Evolutionary conservation across 768 basidiomycete genomes (phyloP).

Genomic region (Psilocybe tampanensis): DNA sequence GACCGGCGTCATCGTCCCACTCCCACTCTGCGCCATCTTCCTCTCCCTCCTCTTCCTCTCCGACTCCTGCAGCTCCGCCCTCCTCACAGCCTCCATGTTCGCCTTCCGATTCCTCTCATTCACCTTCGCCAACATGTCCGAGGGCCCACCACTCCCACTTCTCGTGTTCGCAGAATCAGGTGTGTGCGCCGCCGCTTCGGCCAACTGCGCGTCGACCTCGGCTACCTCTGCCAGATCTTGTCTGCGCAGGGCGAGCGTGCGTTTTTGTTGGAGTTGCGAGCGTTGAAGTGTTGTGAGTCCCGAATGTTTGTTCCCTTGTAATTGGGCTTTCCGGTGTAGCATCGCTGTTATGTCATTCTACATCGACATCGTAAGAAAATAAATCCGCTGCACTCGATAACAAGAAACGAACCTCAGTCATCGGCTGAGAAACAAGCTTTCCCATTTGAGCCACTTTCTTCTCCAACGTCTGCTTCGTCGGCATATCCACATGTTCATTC

Average conservation of each 20-base stretch:
- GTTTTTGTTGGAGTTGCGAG: constrained; percentile 68
- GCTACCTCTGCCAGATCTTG: constrained; percentile 67
- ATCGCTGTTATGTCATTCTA: constrained; percentile 86
- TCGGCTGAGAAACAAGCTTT: constrained; percentile 56
- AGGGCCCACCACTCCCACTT: constrained; percentile 21
- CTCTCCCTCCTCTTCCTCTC: constrained; percentile 75
- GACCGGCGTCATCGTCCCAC: constrained; percentile 40
- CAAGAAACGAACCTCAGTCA: constrained; percentile 73
- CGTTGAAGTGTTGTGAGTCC: constrained; percentile 56
- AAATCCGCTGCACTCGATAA: background rate
- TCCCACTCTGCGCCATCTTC: constrained; percentile 44
- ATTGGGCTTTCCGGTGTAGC: constrained; percentile 64
- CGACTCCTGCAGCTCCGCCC: constrained; percentile 68
- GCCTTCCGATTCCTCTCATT: constrained; percentile 90
- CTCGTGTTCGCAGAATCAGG: constrained; percentile 19
- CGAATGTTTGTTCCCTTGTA: constrained; percentile 32
- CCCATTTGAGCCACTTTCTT: constrained; percentile 66
- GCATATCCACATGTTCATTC: constrained; percentile 61
- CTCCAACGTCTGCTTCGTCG: constrained; percentile 65
- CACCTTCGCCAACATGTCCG: constrained; percentile 70
- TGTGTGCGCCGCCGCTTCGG: constrained; percentile 30
- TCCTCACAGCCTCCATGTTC: constrained; percentile 78
- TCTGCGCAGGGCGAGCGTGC: constrained; percentile 74
- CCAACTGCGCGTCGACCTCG: constrained; percentile 64
- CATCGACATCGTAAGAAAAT: background rate